Base-by-base conservation (phyloP, 305 asterid genomes). In the Fraxinus ornus region DNA sequence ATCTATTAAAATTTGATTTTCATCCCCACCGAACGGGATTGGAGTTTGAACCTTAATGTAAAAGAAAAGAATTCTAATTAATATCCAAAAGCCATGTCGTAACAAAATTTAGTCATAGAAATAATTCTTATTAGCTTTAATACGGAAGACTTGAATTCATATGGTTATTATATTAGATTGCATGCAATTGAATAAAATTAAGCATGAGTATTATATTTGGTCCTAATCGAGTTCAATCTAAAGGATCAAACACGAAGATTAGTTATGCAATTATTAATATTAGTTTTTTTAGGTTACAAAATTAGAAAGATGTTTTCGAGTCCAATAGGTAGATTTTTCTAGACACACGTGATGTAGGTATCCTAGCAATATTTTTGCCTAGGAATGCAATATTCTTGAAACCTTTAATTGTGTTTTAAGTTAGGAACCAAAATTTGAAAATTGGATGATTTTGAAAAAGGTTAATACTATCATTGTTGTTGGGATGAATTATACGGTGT, bases 381-480 rank as follows among this genome's bases (percentile, higher is more conserved):
- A 60, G 28, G 26, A n/a, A 60, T 60, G 28, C 28, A 60, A 6
- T 60, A 19, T 19, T 60, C 28, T 57, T 57, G 21, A 57, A 57
- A 21, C 9, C 21, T 57, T 57, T 19, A 57, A 57, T 57, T 57
- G 68, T 57, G 7, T n/a, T 36, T 36, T 5, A 57, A 57, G 28
- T 60, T 19, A 21, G 32, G 32, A 21, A 60, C 70, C 70, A 37
- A n/a, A 35, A 19, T 9, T 22, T 74, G 52, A 79, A 77, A 80
- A 36, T 86, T 41, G 0, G 10, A 10, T 2, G 15, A 2, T 41
- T 41, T 10, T 10, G 17, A 41, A 41, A 41, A 41, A 41, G 3
- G 52, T 10, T 0, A 41, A 41, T 0, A 78, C 49, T 28, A 87
- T 89, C 81, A 87, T 85, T 73, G 76, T 84, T 84, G 92, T 84